Evolutionary conservation across 1,284 basidiomycete species (phyloP), one percentile per base, ranked within the genome.

Genomic region (Psilocybe mexicana): DNA sequence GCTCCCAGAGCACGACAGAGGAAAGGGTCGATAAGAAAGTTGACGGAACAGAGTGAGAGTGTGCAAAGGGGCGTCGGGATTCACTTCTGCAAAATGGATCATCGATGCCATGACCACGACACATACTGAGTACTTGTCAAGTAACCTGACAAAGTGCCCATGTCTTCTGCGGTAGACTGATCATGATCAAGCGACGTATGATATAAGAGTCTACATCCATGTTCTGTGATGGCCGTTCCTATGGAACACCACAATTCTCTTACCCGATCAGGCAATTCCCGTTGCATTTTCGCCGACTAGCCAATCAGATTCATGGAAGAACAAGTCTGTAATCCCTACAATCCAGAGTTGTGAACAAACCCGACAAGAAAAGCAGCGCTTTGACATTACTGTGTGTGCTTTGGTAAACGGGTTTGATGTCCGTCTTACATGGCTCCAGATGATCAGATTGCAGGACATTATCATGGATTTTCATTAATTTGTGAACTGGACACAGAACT

Each of bases 1-100:
- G 60, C 62, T 64, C 38, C 62, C 62, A 64, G 62, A 64, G 62
- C 58, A 44, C 43, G 43, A 35, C 28, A 28, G 59, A 52, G 43
- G 43, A 33, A 40, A 57, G 35, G 36, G 47, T 46, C 38, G 44
- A 53, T 25, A 46, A 44, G 46, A 48, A 48, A 11, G 46, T 48
- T 18, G 18, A 18, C 26, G 30, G 46, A 48, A 35, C 46, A 48
- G 30, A 48, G 46, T 35, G 46, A 35, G 50, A 24, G 24, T 44
- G 51, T 18, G 18, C 18, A 18, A 18, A 18, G 18, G 18, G 18
- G 18, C 18, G 18, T 44, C 36, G 44, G 43, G 36, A 33, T 43
- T 38, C 38, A 46, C 36, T 23, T 11, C 10, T 48, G 11, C 35
- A 28, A 26, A 48, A 14, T 28, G 12, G 43, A n/a, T 28, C 23